Evolutionary conservation across 2,329 filamentous ascomycete genomes (phyloP), one percentile per base, ranked within the genome.

Genomic region (Ceratocystis colombiana): DNA sequence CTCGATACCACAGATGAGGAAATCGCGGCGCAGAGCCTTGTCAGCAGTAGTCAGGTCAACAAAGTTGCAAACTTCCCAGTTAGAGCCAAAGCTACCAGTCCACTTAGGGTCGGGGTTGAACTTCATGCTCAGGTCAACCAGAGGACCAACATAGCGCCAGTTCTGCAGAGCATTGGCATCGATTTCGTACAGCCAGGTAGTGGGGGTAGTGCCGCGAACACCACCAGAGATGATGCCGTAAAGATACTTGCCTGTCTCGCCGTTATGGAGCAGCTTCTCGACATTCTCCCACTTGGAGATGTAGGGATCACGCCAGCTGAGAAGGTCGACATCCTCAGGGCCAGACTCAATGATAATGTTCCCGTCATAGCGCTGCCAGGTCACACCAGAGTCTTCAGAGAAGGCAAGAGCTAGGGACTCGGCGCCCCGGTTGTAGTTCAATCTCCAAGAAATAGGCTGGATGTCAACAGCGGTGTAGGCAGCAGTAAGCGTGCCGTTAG

Each of bases 331-430:
- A 7, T 66, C 68, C 25, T 66, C 63, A 45, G 71, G 72, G 7
- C 70, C 68, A 5, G 64, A 59, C 30, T 45, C 50, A 2, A 72
- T 37, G 10, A 72, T 67, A 12, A 71, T 69, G 61, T 72, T 71
- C 22, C 62, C 67, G 7, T 61, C 57, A 61, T 70, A 69, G n/a
- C 69, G 68, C 22, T 66, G 57, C 70, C 70, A 72, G 5, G 70
- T 68, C 28, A 59, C 5, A 33, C 70, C 71, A 22, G 65, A 68
- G 75, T 77, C 76, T 73, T 66, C 76, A 71, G 72, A 75, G 4
- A 77, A 73, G 1, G 78, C 79, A 1, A 79, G 71, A 15, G 75
- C 76, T 64, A 80, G 77, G 0, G 77, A 77, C 68, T 80, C 79
- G 46, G 76, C 76, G 6, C 76, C 77, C 8, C 76, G 74, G n/a